Percentiles rank a stretch among this genome's conserved stretches.
Conservation (phyloP, 1,139 yeast genomes). For the Kurtzmaniella quercitrusa region DNA sequence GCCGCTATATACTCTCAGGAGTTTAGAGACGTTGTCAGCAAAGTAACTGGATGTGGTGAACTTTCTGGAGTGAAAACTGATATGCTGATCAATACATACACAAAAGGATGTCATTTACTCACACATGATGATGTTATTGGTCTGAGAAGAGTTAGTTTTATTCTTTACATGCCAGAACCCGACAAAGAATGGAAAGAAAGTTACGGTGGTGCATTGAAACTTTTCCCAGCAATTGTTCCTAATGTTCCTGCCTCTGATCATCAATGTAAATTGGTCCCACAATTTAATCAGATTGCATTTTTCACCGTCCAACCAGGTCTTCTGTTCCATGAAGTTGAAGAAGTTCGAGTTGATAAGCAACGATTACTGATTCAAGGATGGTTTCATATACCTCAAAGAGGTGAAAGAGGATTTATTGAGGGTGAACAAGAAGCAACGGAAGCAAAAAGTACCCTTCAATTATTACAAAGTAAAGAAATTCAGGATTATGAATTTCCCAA, state of each 20-base stretch:
- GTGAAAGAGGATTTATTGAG: slow-evolving; percentile 78
- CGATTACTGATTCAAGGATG: slow-evolving; percentile 94
- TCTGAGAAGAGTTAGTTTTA: slow-evolving; percentile 87
- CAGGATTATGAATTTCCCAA: slow-evolving; percentile 84
- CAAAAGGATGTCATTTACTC: slow-evolving; percentile 87
- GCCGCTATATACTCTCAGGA: slow-evolving; percentile 83
- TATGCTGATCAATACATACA: slow-evolving; percentile 86
- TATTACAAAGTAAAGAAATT: slow-evolving; percentile 69
- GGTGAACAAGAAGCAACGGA: slow-evolving; percentile 80
- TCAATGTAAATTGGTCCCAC: slow-evolving; percentile 72
- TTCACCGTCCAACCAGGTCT: slow-evolving; percentile 95
- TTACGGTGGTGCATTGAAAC: slow-evolving; percentile 89
- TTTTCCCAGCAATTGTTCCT: slow-evolving; percentile 82
- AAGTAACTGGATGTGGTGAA: slow-evolving; percentile 84
- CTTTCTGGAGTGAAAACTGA: slow-evolving; percentile 87
- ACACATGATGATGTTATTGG: slow-evolving; percentile 99
- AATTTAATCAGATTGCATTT: slow-evolving; percentile 93
- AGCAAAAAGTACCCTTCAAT: slow-evolving; percentile 75
- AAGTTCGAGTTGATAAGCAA: slow-evolving; percentile 85
- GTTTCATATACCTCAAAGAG: slow-evolving; percentile 96
- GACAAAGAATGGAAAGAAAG: slow-evolving; percentile 80
- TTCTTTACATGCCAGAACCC: slow-evolving; percentile 89
- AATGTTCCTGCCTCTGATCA: slow-evolving; percentile 86
- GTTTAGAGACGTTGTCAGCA: slow-evolving; percentile 78
- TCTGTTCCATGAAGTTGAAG: slow-evolving; percentile 97